Percentiles rank a stretch among this genome's conserved stretches.
phyloP scores from a whole-genome alignment of 805 yeast genomes.

The Schwanniomyces pseudopolymorphus region DNA sequence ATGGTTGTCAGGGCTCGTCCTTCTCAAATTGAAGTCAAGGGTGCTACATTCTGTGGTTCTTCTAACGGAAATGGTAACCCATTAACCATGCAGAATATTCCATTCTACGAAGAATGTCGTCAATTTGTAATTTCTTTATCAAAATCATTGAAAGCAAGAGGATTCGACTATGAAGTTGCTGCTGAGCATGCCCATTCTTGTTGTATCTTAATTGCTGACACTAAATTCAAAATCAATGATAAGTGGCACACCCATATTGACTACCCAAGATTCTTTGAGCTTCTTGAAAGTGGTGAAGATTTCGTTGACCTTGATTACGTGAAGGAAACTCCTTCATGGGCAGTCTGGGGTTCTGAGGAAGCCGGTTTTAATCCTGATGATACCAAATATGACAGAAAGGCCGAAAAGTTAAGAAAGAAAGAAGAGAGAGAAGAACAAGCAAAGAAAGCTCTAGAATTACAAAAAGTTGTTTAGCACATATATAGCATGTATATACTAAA shows the following conservation, averaged over 20 bases:
- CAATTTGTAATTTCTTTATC: conserved; percentile 66
- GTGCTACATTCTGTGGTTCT: conserved; percentile 94
- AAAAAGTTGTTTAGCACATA: conserved; percentile 3
- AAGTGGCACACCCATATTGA: conserved; percentile 90
- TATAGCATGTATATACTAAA: background rate
- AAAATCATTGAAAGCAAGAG: conserved; percentile 61
- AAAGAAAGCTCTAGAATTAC: conserved; percentile 9
- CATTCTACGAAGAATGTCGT: conserved; percentile 88
- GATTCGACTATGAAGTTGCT: conserved; percentile 76
- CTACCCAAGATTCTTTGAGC: conserved; percentile 70
- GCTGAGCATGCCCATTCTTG: conserved; percentile 97
- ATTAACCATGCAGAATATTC: conserved; percentile 92
- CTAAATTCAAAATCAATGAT: conserved; percentile 64
- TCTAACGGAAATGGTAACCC: conserved; percentile 83
- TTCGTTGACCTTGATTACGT: conserved; percentile 82
- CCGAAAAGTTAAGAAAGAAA: conserved; percentile 53
- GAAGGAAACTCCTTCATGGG: conserved; percentile 85
- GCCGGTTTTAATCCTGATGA: conserved; percentile 93
- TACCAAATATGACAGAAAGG: conserved; percentile 63
- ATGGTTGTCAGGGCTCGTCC: conserved; percentile 80
- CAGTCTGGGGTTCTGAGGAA: conserved; percentile 78
- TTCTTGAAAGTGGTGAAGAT: conserved; percentile 61
- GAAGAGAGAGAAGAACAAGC: conserved; percentile 34
- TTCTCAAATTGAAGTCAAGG: conserved; percentile 87
- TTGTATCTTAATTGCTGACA: conserved; percentile 81